Percentiles rank a stretch among this genome's conserved stretches.
Evolutionary conservation across 148 eudicot genomes (phyloP).

Genomic region (Camellia sinensis): DNA sequence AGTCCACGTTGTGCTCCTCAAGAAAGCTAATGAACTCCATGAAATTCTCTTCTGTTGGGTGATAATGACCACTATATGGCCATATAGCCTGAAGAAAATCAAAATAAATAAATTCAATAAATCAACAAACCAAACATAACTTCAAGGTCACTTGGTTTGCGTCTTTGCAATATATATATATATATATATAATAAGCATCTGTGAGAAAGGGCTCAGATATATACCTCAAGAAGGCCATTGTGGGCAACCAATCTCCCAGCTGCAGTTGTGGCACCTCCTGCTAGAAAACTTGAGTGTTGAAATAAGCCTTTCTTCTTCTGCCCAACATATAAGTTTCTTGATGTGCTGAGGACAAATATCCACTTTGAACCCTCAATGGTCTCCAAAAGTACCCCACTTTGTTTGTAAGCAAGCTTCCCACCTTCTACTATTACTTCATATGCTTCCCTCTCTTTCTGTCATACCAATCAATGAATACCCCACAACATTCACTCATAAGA

Average conservation of each 20-base stretch:
- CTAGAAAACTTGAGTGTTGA: slow-evolving; percentile 83
- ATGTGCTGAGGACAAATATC: slow-evolving; percentile 74
- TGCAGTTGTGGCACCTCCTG: slow-evolving; percentile 83
- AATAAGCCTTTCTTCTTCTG: slow-evolving; percentile 61
- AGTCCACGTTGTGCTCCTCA: slow-evolving; percentile 47
- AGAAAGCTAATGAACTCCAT: slow-evolving; percentile 65
- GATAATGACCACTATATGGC: slow-evolving; percentile 94
- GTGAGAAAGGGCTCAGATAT: not conserved
- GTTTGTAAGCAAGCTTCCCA: slow-evolving; percentile 51
- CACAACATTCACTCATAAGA: too few relatives aligned
- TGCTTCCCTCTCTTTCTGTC: slow-evolving; percentile 61
- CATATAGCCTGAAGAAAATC: slow-evolving; percentile 56
- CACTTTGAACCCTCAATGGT: slow-evolving; percentile 57
- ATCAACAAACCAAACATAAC: not conserved
- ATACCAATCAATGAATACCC: too few relatives aligned
- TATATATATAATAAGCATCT: not conserved
- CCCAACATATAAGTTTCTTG: slow-evolving; percentile 57
- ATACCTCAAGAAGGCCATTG: slow-evolving; percentile 60
- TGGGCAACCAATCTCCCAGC: slow-evolving; percentile 68
- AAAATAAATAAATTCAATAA: not conserved
- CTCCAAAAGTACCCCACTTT: slow-evolving; percentile 40
- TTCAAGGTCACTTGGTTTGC: too few relatives aligned
- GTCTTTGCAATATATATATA: not conserved
- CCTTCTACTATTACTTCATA: slow-evolving; percentile 53
- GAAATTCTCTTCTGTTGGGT: slow-evolving; percentile 80